Evolutionary conservation across 331 rosid genomes (phyloP).

Genomic region (Saraca asoca): DNA sequence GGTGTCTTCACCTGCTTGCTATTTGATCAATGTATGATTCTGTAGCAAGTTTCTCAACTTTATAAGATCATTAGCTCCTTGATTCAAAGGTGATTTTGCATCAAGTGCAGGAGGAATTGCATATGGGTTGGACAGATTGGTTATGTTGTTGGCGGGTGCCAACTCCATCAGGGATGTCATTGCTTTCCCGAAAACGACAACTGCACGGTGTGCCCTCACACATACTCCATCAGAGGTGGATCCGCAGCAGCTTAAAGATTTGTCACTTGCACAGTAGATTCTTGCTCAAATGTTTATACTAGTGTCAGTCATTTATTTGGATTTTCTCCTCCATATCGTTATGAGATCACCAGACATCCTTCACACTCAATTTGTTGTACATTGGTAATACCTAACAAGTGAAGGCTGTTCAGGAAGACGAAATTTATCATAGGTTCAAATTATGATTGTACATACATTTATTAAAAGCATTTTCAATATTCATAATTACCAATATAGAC

Average conservation of each 20-base stretch:
- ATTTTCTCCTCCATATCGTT: neutral
- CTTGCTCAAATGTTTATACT: slow-evolving; percentile 10
- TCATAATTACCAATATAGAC: too few species aligned
- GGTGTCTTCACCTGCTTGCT: neutral
- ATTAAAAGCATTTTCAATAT: too few species aligned
- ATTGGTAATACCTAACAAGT: too few species aligned
- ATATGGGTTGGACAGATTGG: slow-evolving; percentile 85
- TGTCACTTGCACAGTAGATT: slow-evolving; percentile 46
- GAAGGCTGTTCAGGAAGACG: too few species aligned
- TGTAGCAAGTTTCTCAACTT: neutral
- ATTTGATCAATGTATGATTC: neutral
- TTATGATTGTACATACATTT: too few species aligned
- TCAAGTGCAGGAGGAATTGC: slow-evolving; percentile 83
- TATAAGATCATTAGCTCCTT: neutral
- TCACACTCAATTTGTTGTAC: too few species aligned
- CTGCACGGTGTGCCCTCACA: slow-evolving; percentile 95
- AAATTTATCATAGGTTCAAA: too few species aligned
- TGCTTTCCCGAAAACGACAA: slow-evolving; percentile 93
- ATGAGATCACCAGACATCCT: too few species aligned
- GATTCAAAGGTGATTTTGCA: slow-evolving; percentile 1
- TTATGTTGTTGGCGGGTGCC: slow-evolving; percentile 84
- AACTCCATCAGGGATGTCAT: slow-evolving; percentile 94
- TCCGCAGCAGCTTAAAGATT: slow-evolving; percentile 77
- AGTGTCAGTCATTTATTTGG: neutral
- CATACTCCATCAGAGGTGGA: slow-evolving; percentile 83